phyloP scores from a whole-genome alignment of 2,329 filamentous ascomycete species.

The Uncinocarpus reesii region DNA sequence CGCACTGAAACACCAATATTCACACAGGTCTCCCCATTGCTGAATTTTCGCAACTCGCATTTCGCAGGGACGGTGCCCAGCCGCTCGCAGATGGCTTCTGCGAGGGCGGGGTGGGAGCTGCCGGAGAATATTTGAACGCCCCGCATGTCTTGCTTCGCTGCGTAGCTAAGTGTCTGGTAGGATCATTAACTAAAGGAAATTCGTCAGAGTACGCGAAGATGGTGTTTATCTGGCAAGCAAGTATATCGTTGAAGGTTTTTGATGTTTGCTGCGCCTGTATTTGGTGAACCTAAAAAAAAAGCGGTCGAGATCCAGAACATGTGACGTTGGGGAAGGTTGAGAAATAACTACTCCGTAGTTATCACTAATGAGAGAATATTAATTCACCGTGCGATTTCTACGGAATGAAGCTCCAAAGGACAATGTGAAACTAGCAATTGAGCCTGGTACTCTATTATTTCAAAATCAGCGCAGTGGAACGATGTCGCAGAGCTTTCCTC shows the following conservation, averaged over 20 bases:
- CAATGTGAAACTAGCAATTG: not conserved
- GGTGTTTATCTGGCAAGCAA: too few relatives aligned
- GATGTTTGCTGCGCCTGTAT: too few relatives aligned
- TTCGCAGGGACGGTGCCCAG: constrained; percentile 51
- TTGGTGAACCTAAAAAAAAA: too few relatives aligned
- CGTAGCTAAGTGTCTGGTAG: too few relatives aligned
- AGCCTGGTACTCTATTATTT: not conserved
- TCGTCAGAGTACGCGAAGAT: too few relatives aligned
- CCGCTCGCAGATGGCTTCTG: constrained; percentile 56
- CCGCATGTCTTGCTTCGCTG: constrained; percentile 41
- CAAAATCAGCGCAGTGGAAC: not conserved
- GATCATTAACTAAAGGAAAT: too few relatives aligned
- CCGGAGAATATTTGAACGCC: constrained; percentile 59
- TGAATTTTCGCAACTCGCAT: constrained; percentile 55
- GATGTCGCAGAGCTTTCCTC: constrained; percentile 50
- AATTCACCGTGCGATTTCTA: not conserved
- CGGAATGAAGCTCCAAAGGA: not conserved
- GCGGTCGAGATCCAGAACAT: too few relatives aligned
- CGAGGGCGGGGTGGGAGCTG: constrained; percentile 53
- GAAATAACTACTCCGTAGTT: too few relatives aligned
- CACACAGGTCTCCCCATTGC: constrained; percentile 60
- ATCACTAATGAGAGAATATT: not conserved
- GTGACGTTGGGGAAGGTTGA: too few relatives aligned
- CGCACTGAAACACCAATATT: constrained; percentile 63
- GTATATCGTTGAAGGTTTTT: too few relatives aligned